Percentiles rank a stretch among this genome's conserved stretches.
Conservation (phyloP, 257 asterid species). For the Solanum chmielewskii region DNA sequence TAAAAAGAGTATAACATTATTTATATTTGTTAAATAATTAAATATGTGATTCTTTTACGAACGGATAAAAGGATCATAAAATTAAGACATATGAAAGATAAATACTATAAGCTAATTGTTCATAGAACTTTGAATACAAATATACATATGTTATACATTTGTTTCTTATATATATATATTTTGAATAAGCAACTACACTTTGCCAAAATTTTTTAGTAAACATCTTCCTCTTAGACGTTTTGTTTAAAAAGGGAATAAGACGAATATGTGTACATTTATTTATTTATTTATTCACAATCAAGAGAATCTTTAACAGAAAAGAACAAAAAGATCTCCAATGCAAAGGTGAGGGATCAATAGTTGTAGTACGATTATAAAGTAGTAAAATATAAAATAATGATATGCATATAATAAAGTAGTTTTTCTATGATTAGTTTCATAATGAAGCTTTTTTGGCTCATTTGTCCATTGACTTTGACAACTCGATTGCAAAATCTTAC, state of each 20-base stretch:
- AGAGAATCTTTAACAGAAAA: background rate
- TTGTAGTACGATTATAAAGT: background rate
- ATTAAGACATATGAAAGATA: background rate
- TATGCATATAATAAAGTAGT: background rate
- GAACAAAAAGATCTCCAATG: background rate
- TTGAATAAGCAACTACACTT: background rate
- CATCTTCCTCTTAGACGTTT: background rate
- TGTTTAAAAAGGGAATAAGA: background rate
- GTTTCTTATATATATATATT: background rate
- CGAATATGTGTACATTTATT: background rate
- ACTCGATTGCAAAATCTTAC: background rate
- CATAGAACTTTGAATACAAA: background rate
- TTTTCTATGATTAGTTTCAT: background rate
- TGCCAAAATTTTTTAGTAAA: background rate
- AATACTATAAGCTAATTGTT: no score
- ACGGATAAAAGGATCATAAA: no score
- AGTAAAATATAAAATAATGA: background rate
- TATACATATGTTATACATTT: background rate
- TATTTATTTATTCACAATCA: background rate
- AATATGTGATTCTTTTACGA: no score
- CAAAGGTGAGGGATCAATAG: background rate
- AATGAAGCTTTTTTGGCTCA: background rate
- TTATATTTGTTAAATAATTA: no score
- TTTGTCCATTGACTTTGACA: background rate
- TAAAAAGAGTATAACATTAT: background rate